Percentiles rank a stretch among this genome's conserved stretches.
phyloP scores from a whole-genome alignment of 306 rosid genomes.

The Parietaria judaica region DNA sequence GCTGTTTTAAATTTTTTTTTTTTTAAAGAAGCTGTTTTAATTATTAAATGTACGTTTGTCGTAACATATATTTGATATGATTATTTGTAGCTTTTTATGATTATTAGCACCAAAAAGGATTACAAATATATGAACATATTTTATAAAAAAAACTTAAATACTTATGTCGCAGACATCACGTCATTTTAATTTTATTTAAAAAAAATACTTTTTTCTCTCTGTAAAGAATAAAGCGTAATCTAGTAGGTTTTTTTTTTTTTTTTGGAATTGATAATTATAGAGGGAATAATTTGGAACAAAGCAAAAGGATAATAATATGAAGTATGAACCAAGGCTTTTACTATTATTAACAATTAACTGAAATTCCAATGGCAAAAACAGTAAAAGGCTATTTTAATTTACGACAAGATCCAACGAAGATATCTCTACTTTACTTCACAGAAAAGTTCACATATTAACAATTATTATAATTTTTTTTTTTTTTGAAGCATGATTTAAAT shows the following conservation, averaged over 20 bases:
- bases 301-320: not conserved
- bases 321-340: not conserved
- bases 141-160: too few relatives aligned
- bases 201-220: too few relatives aligned
- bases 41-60: too few relatives aligned
- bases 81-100: too few relatives aligned
- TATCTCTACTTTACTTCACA: conserved; percentile 16
- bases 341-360: not conserved
- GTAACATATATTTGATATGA: too few relatives aligned
- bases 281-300: not conserved
- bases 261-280: not conserved
- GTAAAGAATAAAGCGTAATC: not conserved
- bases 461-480: conserved; percentile 12
- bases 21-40: too few relatives aligned
- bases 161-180: too few relatives aligned
- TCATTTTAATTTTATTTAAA: too few relatives aligned
- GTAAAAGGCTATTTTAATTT: not conserved
- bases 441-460: conserved; percentile 2
- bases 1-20: too few relatives aligned
- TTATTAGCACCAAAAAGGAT: too few relatives aligned
- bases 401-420: conserved; percentile 33
- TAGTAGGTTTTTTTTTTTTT: not conserved
- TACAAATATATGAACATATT: too few relatives aligned
- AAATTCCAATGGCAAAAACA: not conserved
- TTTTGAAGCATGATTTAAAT: not conserved